Base-by-base conservation (phyloP, 2,329 filamentous ascomycete species). In the Claviceps purpurea region DNA sequence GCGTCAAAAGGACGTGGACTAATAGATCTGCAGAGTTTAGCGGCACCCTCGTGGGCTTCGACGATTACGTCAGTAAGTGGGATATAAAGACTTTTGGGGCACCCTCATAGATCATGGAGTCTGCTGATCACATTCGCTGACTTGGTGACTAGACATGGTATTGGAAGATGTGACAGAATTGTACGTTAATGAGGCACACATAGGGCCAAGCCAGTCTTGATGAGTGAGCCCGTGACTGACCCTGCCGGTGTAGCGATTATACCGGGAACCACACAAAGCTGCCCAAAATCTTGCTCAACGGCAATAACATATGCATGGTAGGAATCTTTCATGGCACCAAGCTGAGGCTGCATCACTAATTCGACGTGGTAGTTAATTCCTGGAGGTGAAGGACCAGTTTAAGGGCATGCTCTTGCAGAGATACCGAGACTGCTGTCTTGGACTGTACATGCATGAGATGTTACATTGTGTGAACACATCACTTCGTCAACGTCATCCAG, bases 291-390 rank as follows among this genome's bases (percentile, higher is more conserved):
- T 72, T 98, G 43, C 74, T 98, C 41, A 98, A 98, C 64, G 93
- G 93, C 53, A 98, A 98, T 73, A 97, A 97, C 64, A 89, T 98
- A 58, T 97, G 91, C 86, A 98, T 98, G 93, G 93, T 95, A 78
- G 52, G 76, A 60, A 16, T n/a, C 26, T 37, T 10, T 14, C 7
- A 41, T 5, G 41, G n/a, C 18, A n/a, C 13, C 1, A 34, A 3
- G 7, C 4, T 50, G 24, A 11, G 26, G 4, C 3, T 26, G 20
- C n/a, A 16, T 34, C 39, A 46, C 49, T 51, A 24, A 53, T 39
- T 30, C 13, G 22, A 2, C 13, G 7, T 10, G 5, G 4, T n/a
- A 89, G 85, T 75, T 89, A 68, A 88, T 89, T 62, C 85, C 85
- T 3, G 85, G 85, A 60, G 85, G 85, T 49, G 85, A 89, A 65